A percentile compares a stretch with the other conserved stretches of the same genome.
Evolutionary conservation across 2,329 filamentous ascomycete genomes (phyloP).

Genomic region (Diaporthe sp.): DNA sequence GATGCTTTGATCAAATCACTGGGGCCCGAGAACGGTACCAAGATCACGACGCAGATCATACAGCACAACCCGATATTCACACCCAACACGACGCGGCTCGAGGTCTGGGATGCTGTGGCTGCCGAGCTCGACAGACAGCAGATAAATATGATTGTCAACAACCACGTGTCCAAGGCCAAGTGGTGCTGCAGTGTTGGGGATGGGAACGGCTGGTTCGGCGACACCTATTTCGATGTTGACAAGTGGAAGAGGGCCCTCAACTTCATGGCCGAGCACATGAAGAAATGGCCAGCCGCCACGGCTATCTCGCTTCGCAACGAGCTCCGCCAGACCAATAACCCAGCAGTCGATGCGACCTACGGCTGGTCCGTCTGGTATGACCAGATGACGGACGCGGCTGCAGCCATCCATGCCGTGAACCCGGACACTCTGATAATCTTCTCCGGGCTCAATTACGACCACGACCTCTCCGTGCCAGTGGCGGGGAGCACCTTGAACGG

Average conservation of each 20-base stretch:
- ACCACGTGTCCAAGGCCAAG: neutral
- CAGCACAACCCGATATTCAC: neutral
- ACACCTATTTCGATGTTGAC: neutral
- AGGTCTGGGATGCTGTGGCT: neutral
- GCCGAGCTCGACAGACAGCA: neutral
- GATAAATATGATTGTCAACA: neutral
- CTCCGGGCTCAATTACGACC: neutral
- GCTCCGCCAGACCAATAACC: neutral
- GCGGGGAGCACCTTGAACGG: neutral
- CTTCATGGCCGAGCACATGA: neutral
- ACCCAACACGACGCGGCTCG: neutral
- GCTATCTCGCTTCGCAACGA: neutral
- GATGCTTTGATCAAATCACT: neutral
- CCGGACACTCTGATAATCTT: neutral
- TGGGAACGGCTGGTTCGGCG: neutral
- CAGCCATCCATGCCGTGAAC: neutral
- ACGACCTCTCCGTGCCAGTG: neutral
- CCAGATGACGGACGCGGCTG: neutral
- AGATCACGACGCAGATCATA: neutral
- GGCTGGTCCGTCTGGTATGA: neutral
- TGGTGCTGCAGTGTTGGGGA: neutral
- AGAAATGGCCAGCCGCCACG: neutral
- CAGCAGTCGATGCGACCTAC: neutral
- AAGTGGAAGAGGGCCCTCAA: neutral
- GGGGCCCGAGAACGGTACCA: neutral